A percentile compares a stretch with the other conserved stretches of the same genome.
These are phyloP conservation scores for Leucoagaricus sp. DNA, from an alignment of 1,284 basidiomycete species.

Conservation along the genomic window DNA sequence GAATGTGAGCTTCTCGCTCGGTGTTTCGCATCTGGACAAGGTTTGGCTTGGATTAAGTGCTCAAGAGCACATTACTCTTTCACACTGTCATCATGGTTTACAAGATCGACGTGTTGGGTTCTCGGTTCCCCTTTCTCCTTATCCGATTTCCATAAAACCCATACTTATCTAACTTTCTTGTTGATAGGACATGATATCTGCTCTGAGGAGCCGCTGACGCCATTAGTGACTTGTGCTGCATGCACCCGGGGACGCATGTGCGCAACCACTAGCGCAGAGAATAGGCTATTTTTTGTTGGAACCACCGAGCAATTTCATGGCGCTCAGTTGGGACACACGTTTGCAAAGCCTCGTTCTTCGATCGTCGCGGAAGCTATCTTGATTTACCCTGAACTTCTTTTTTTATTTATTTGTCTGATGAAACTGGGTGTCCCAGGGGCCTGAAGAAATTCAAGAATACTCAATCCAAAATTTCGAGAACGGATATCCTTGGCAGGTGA, in stretches of 20 bases:
- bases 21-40: background rate
- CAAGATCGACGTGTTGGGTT: too few relatives aligned
- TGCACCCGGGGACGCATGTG: constrained; percentile 13
- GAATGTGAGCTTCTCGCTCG: background rate
- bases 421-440: too few relatives aligned
- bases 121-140: too few relatives aligned
- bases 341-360: constrained; percentile 6
- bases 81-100: too few relatives aligned
- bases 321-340: constrained; percentile 7
- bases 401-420: too few relatives aligned
- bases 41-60: background rate
- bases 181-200: background rate
- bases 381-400: too few relatives aligned
- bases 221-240: background rate
- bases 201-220: background rate
- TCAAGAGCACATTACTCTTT: too few relatives aligned
- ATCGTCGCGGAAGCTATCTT: background rate
- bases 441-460: too few relatives aligned
- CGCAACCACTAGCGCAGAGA: background rate
- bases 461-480: background rate
- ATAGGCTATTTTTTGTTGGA: background rate
- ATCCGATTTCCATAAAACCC: background rate
- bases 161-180: background rate
- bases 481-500: background rate
- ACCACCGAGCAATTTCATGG: background rate